phyloP scores from a whole-genome alignment of 495 filamentous ascomycete genomes.

The Lophiostoma macrostomum region DNA sequence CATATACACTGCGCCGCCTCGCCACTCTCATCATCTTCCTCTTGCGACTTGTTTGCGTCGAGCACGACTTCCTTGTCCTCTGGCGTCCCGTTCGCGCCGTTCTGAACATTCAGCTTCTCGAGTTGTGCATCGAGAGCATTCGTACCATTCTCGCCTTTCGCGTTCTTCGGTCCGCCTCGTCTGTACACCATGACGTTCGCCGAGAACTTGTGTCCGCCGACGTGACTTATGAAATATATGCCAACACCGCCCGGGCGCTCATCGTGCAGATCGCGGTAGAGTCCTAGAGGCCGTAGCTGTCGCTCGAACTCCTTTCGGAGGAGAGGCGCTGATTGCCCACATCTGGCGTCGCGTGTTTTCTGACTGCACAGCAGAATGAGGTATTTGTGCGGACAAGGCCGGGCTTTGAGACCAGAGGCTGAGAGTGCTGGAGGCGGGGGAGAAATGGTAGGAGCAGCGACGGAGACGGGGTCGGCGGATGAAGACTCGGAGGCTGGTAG shows the following conservation, averaged over 20 bases:
- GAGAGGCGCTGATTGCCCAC: constrained; percentile 87
- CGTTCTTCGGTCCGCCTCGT: constrained; percentile 43
- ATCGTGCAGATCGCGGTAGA: constrained; percentile 86
- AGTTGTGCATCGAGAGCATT: constrained; percentile 18
- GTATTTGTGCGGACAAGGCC: constrained; percentile 72
- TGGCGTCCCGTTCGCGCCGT: too few species aligned
- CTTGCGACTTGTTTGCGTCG: constrained; percentile 37
- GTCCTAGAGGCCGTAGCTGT: constrained; percentile 76
- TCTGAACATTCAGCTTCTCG: constrained; percentile 23
- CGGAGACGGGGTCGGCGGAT: constrained; percentile 7
- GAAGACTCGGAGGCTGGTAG: constrained; percentile 2
- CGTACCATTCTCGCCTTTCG: constrained; percentile 39
- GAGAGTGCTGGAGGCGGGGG: constrained; percentile 34
- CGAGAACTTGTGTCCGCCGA: constrained; percentile 90
- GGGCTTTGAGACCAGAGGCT: constrained; percentile 56
- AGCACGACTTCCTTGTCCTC: constrained; percentile 30
- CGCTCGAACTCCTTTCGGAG: constrained; percentile 83
- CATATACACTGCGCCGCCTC: constrained; percentile 86
- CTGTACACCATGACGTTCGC: constrained; percentile 90
- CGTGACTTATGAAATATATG: constrained; percentile 93
- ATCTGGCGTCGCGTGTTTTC: constrained; percentile 86
- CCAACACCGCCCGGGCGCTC: constrained; percentile 84
- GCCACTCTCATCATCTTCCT: constrained; percentile 47
- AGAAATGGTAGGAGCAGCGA: constrained; percentile 22
- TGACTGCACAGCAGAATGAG: constrained; percentile 94